Evolutionary conservation across 371 early-diverging fungal genomes (phyloP).

Genomic region (Rhizopus microsporus): DNA sequence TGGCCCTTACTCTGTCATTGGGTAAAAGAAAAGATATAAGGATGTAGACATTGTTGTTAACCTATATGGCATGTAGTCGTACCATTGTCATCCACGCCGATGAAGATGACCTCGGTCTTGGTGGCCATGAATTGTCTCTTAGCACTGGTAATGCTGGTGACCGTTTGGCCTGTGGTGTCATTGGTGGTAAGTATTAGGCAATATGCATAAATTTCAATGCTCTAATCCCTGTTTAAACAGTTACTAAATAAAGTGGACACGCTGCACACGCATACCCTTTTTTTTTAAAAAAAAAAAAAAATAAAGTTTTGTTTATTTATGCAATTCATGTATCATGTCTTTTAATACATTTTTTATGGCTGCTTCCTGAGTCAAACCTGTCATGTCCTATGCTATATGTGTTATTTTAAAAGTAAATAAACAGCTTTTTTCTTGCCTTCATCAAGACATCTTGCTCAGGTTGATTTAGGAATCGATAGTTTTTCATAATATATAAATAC

Average conservation of each 20-base stretch:
- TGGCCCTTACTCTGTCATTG: constrained; percentile 79
- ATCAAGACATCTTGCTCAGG: constrained; percentile 11
- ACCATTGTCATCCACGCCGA: constrained; percentile 76
- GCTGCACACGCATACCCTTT: neutral
- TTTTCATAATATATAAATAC: constrained; percentile 27
- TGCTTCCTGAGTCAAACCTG: constrained; percentile 5
- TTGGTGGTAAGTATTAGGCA: constrained; percentile 59
- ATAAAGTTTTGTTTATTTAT: constrained; percentile 4
- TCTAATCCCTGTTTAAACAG: neutral
- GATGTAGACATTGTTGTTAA: neutral
- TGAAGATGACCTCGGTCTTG: constrained; percentile 63
- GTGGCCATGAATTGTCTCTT: constrained; percentile 75
- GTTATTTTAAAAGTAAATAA: neutral
- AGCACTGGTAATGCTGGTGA: constrained; percentile 84
- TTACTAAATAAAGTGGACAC: constrained; percentile 15
- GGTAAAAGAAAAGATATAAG: constrained; percentile 39
- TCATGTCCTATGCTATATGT: constrained; percentile 7
- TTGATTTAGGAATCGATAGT: constrained; percentile 28
- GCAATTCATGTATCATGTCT: constrained; percentile 10
- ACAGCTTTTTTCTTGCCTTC: constrained; percentile 2
- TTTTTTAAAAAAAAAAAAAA: constrained; percentile 1
- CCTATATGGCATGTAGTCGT: constrained; percentile 49
- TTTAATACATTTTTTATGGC: constrained; percentile 13
- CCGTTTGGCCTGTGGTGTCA: constrained; percentile 90
- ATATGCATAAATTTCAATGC: neutral